phyloP scores from a whole-genome alignment of 331 rosid genomes.

The Pyrus hybrid region DNA sequence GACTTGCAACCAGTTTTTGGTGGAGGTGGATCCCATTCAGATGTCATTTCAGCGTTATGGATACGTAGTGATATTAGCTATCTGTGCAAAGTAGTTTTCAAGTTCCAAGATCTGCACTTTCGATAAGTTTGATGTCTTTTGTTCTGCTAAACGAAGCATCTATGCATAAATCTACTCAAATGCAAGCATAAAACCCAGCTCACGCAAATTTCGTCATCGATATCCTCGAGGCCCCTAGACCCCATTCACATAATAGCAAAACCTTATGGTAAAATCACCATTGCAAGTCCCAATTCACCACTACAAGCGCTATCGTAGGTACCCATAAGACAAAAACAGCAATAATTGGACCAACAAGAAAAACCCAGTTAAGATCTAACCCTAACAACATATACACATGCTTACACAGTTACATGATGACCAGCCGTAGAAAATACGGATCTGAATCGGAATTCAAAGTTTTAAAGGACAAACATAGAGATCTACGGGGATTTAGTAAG shows the following conservation, averaged over 20 bases:
- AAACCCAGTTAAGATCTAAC: slow-evolving; percentile 35
- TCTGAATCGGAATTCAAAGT: slow-evolving; percentile 25
- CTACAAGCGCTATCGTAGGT: background rate
- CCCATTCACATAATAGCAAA: background rate
- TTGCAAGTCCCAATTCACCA: background rate
- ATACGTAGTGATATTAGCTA: background rate
- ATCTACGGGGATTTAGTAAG: slow-evolving; percentile 19
- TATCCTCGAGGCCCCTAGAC: background rate
- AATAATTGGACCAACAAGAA: background rate
- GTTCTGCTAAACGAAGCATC: background rate
- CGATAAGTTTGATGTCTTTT: background rate
- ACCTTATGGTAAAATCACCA: background rate
- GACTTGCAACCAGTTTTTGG: background rate
- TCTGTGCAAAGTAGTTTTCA: background rate
- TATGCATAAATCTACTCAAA: background rate
- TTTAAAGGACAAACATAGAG: slow-evolving; percentile 15
- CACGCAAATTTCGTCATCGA: background rate
- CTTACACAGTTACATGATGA: background rate
- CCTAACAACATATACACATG: background rate
- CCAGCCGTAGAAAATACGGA: slow-evolving; percentile 19
- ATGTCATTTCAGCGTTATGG: background rate
- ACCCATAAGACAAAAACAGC: background rate
- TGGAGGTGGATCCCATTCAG: background rate
- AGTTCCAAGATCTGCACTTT: background rate
- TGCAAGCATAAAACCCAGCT: background rate